Conservation (phyloP, 108 stramenopile species). For the Craspedostauros australis region DNA sequence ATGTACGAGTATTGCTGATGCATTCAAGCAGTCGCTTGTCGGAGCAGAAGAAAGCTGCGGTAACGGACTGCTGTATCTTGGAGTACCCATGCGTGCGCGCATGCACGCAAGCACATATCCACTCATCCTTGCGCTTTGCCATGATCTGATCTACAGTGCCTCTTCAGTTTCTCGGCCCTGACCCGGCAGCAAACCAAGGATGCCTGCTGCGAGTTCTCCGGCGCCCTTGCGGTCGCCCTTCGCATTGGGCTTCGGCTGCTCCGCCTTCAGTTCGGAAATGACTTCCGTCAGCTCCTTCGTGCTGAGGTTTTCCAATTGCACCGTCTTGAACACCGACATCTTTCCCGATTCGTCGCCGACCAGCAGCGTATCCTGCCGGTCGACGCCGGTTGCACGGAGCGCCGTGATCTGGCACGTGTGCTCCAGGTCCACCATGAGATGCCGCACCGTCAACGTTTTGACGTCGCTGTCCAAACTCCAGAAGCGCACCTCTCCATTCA, state of each 20-base stretch:
- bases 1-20: too few species aligned
- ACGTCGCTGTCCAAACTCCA: conserved; percentile 78
- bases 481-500: conserved; percentile 86
- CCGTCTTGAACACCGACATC: conserved; percentile 67
- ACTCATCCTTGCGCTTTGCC: too few species aligned
- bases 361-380: conserved; percentile 78
- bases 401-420: conserved; percentile 77
- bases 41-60: too few species aligned
- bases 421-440: conserved; percentile 58
- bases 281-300: conserved; percentile 36
- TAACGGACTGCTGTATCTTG: too few species aligned
- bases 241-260: neutral
- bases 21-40: too few species aligned
- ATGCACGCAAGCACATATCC: too few species aligned
- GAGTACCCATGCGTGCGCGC: too few species aligned
- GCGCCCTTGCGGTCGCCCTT: neutral
- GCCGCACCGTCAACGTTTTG: conserved; percentile 37
- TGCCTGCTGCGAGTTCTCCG: too few species aligned
- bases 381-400: conserved; percentile 46
- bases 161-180: too few species aligned
- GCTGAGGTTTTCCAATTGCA: conserved; percentile 69
- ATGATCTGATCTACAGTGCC: too few species aligned
- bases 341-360: conserved; percentile 84
- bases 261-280: conserved; percentile 8
- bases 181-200: too few species aligned